Evolutionary conservation across 495 filamentous ascomycete genomes (phyloP).

Genomic region (Antarctomyces pellizariae): DNA sequence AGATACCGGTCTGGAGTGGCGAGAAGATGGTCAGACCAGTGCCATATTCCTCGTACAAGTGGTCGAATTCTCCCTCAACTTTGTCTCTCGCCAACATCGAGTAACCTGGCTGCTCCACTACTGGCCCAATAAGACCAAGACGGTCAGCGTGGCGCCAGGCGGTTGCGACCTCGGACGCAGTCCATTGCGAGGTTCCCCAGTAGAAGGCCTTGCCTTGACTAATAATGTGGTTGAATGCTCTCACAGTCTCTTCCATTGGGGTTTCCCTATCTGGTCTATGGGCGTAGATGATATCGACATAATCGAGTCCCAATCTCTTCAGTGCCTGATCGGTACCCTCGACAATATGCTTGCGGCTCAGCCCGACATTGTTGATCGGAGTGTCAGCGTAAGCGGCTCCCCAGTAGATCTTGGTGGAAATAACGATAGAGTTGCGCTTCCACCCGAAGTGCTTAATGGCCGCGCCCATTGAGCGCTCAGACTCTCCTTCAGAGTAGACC

Average conservation of each 20-base stretch:
- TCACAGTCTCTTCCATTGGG: conserved; percentile 70
- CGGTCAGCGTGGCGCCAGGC: conserved; percentile 53
- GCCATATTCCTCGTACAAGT: conserved; percentile 37
- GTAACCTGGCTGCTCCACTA: conserved; percentile 72
- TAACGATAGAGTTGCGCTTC: conserved; percentile 63
- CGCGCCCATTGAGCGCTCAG: conserved; percentile 50
- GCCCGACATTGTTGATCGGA: conserved; percentile 49
- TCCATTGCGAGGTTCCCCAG: conserved; percentile 84
- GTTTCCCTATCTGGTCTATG: conserved; percentile 66
- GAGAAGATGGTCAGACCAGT: conserved; percentile 53
- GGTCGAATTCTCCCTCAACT: conserved; percentile 54
- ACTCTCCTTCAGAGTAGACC: conserved; percentile 38
- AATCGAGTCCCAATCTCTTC: conserved; percentile 42
- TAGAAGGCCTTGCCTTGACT: conserved; percentile 60
- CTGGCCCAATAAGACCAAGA: conserved; percentile 54
- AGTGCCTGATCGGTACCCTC: conserved; percentile 45
- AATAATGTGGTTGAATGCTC: conserved; percentile 65
- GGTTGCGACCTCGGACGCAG: conserved; percentile 53
- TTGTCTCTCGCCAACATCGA: conserved; percentile 51
- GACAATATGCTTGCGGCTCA: conserved; percentile 64
- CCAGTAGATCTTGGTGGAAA: conserved; percentile 73
- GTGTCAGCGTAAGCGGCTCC: conserved; percentile 33
- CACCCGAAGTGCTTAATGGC: conserved; percentile 43
- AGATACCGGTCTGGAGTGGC: conserved; percentile 45
- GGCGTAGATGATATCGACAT: conserved; percentile 66